Evolutionary conservation across 352 stramenopile species (phyloP), one percentile per base, ranked within the genome.

Genomic region (Globisporangium paddicum): DNA sequence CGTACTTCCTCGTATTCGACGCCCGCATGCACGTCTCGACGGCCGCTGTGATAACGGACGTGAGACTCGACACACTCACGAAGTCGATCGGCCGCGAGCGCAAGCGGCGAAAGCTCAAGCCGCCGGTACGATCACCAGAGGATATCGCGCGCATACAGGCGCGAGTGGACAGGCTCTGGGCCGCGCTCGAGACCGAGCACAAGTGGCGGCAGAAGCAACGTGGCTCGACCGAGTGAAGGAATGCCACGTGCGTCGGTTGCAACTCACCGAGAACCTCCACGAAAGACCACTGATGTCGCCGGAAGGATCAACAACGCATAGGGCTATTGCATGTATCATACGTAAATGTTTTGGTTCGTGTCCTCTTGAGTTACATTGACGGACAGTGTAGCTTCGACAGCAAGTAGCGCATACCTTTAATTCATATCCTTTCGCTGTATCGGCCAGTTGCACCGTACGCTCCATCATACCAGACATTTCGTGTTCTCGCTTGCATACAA

Each of bases 1-100:
- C 41, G 41, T 47, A 47, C 41, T 47, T 47, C 41, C 19, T 47
- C n/a, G 41, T 47, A 19, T 14, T 47, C n/a, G 41, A 47, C 41
- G 41, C 41, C 2, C n/a, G 41, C n/a, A n/a, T 47, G 41, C 41
- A 19, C 41, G 41, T 47, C 6, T 26, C n/a, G 41, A 47, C 41
- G 19, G 41, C 41, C n/a, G 41, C 41, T 9, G 41, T 19, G 16
- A 26, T 47, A n/a, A 47, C 19, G 41, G 41, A 26, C 41, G 19
- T 47, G n/a, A 47, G 26, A 8, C 26, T 26, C 19, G 41, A 47
- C 41, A 9, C 41, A 4, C 41, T 47, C 41, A 10, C 11, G 8
- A 23, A 47, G 41, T 47, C 41, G 41, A 26, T 47, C 8, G n/a
- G 41, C 8, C 41, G 41, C n/a, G 41, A 47, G 41, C 18, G 19